phyloP scores from a whole-genome alignment of 768 basidiomycete genomes.

The Tricholoma saponaceum region DNA sequence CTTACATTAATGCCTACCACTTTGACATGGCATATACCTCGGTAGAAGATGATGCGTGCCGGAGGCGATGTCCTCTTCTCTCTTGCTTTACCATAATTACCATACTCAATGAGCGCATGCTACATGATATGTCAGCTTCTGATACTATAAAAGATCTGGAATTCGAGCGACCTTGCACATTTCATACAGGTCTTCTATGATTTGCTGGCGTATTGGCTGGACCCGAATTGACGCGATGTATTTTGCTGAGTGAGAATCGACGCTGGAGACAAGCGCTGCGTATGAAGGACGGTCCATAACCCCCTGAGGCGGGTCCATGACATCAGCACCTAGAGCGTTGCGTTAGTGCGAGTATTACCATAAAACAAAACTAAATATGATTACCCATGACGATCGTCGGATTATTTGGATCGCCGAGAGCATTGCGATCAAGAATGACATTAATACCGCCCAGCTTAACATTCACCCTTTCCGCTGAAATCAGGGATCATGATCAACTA shows the following conservation, averaged over 20 bases:
- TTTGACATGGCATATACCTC: conserved; percentile 39
- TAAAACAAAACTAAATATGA: neutral
- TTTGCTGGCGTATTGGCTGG: conserved; percentile 59
- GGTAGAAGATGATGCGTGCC: conserved; percentile 66
- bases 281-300: conserved; percentile 69
- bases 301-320: conserved; percentile 78
- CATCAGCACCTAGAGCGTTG: conserved; percentile 56
- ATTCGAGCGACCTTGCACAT: conserved; percentile 51
- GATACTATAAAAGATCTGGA: neutral
- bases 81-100: conserved; percentile 40
- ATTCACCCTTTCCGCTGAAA: conserved; percentile 54
- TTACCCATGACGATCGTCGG: conserved; percentile 78
- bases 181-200: conserved; percentile 59
- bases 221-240: conserved; percentile 53
- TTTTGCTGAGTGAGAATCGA: conserved; percentile 66
- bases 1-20: no score
- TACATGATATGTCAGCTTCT: conserved; percentile 45
- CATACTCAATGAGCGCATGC: conserved; percentile 52
- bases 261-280: conserved; percentile 68
- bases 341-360: neutral
- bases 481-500: neutral
- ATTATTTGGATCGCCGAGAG: conserved; percentile 58
- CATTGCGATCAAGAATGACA: conserved; percentile 57
- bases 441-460: conserved; percentile 85
- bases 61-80: conserved; percentile 44